phyloP scores from a whole-genome alignment of 2,329 filamentous ascomycete species.

The Ceratocystiopsis sp. region DNA sequence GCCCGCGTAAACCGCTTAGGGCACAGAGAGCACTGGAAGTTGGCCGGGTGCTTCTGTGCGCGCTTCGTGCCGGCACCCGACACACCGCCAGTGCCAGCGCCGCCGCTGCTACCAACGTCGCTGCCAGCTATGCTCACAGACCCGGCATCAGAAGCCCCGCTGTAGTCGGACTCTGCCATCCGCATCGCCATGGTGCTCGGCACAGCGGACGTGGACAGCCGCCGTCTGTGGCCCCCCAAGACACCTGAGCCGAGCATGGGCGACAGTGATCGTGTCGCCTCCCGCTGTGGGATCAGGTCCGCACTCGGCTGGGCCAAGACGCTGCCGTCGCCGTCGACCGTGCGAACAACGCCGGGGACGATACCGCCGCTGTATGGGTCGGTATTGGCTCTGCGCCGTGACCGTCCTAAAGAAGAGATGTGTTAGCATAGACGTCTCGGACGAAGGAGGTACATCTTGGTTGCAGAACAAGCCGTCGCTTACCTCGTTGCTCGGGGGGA shows the following conservation, averaged over 20 bases:
- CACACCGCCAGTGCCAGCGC: conserved; percentile 19
- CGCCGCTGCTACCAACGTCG: too few relatives aligned
- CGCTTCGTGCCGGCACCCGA: conserved; percentile 51
- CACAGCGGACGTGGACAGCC: conserved; percentile 47
- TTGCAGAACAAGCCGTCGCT: conserved; percentile 5
- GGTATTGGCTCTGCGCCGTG: conserved; percentile 38
- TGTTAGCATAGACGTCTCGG: background rate
- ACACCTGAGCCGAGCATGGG: conserved; percentile 33
- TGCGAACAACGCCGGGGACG: conserved; percentile 12
- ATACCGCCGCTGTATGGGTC: conserved; percentile 39
- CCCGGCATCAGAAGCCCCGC: too few relatives aligned
- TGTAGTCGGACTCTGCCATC: conserved; percentile 74
- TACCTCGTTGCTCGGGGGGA: conserved; percentile 53
- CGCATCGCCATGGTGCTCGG: conserved; percentile 67
- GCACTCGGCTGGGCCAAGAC: conserved; percentile 31
- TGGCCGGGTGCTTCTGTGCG: conserved; percentile 94
- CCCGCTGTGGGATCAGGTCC: conserved; percentile 25
- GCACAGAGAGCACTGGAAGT: conserved; percentile 85
- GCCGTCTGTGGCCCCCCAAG: conserved; percentile 29
- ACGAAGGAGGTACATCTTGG: too few relatives aligned
- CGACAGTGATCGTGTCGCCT: conserved; percentile 39
- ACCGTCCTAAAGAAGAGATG: conserved; percentile 22
- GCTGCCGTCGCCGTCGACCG: conserved; percentile 17
- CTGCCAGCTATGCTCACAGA: too few relatives aligned
- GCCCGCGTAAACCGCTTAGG: conserved; percentile 92